Conservation (phyloP, 768 basidiomycete species). For the Strobilomyces echinocephalus region DNA sequence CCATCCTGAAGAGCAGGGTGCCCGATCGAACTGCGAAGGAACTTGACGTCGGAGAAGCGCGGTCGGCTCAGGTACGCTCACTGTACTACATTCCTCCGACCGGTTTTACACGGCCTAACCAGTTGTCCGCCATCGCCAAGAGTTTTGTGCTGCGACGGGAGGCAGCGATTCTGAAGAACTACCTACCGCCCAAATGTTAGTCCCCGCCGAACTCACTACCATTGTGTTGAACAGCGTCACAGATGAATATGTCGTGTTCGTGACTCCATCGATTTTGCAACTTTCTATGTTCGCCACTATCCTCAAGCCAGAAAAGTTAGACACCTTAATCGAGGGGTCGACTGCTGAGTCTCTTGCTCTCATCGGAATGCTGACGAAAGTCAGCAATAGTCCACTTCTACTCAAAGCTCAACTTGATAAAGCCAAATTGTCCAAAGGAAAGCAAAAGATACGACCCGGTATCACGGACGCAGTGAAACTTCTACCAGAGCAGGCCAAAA, state of each 20-base stretch:
- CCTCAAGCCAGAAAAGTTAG: constrained; percentile 65
- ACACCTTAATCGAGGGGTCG: constrained; percentile 62
- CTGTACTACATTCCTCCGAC: not conserved
- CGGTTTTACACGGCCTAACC: constrained; percentile 1
- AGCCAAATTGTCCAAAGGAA: constrained; percentile 41
- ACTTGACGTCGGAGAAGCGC: constrained; percentile 70
- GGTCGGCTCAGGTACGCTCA: constrained; percentile 62
- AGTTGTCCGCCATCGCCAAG: constrained; percentile 72
- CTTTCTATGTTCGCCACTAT: constrained; percentile 72
- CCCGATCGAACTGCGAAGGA: constrained; percentile 71
- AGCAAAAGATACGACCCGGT: constrained; percentile 41
- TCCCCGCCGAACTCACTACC: constrained; percentile 1
- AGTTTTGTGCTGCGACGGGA: constrained; percentile 91
- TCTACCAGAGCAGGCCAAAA: constrained; percentile 52
- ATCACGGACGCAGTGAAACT: constrained; percentile 58
- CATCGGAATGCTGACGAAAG: constrained; percentile 78
- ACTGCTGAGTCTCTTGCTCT: constrained; percentile 76
- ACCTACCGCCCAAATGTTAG: constrained; percentile 89
- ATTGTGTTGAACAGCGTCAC: not conserved
- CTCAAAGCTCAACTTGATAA: constrained; percentile 75
- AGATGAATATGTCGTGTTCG: constrained; percentile 99
- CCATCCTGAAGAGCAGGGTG: constrained; percentile 81
- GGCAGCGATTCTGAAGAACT: constrained; percentile 72
- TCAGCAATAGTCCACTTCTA: constrained; percentile 89
- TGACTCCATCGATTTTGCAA: constrained; percentile 83